phyloP scores from a whole-genome alignment of 2,329 filamentous ascomycete species.

The Achaetomium macrosporum region DNA sequence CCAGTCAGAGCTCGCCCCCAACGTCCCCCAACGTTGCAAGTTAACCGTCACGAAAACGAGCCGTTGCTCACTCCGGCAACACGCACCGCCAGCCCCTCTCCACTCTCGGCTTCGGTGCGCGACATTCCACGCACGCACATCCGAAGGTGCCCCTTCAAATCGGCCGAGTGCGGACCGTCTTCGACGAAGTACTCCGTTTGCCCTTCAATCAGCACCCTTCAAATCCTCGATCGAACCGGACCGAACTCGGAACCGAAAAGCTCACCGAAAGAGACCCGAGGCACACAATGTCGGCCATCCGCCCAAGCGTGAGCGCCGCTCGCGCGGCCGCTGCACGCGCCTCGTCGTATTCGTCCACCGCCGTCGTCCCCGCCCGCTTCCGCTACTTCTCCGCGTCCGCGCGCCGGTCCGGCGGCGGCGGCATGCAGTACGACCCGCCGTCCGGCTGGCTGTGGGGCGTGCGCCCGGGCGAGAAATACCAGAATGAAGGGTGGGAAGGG shows the following conservation, averaged over 20 bases:
- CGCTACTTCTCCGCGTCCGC: constrained; percentile 40
- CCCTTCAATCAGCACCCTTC: too few relatives aligned
- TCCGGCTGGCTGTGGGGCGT: constrained; percentile 89
- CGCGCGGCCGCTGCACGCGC: not conserved
- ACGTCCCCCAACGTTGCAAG: too few relatives aligned
- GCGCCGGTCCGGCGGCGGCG: constrained; percentile 32
- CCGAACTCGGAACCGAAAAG: not conserved
- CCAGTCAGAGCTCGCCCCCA: too few relatives aligned
- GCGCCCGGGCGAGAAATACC: constrained; percentile 89
- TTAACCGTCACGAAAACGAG: too few relatives aligned
- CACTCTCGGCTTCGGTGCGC: too few relatives aligned
- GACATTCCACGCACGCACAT: too few relatives aligned
- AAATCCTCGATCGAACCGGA: too few relatives aligned
- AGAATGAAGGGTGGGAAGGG: constrained; percentile 95
- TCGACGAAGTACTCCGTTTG: too few relatives aligned
- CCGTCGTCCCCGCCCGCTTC: not conserved
- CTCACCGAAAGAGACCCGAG: not conserved
- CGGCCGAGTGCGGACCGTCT: too few relatives aligned
- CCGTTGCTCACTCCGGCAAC: too few relatives aligned
- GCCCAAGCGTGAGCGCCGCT: constrained; percentile 2
- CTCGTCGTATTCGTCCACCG: not conserved
- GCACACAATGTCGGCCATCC: constrained; percentile 12
- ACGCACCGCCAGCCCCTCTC: too few relatives aligned
- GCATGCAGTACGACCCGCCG: constrained; percentile 77
- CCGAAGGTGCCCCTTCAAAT: too few relatives aligned